Evolutionary conservation across 169 alveolate genomes (phyloP).

Genomic region (Babesia bovis): DNA sequence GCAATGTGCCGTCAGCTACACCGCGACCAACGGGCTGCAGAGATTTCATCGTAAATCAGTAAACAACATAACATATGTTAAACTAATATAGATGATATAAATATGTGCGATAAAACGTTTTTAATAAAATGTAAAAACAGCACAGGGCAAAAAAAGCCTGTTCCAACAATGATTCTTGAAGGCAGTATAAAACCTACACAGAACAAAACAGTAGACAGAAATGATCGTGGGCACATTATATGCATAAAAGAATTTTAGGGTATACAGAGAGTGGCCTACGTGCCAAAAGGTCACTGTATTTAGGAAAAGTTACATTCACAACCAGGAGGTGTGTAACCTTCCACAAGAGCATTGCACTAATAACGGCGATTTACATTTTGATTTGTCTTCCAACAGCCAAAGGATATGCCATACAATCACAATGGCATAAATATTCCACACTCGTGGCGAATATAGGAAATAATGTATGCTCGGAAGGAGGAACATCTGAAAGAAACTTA

Average conservation of each 20-base stretch:
- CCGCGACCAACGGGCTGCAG: conserved; percentile 35
- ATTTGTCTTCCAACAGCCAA: background rate
- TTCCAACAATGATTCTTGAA: background rate
- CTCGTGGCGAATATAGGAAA: background rate
- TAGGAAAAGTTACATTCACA: background rate
- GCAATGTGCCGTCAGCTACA: conserved; percentile 28
- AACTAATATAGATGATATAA: background rate
- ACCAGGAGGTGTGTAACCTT: conserved; percentile 17
- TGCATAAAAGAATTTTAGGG: background rate
- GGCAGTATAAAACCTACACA: background rate
- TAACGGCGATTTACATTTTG: background rate
- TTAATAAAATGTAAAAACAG: background rate
- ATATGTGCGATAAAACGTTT: conserved; percentile 1
- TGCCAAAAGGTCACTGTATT: background rate
- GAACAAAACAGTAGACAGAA: background rate
- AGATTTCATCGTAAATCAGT: background rate
- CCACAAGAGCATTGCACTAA: background rate
- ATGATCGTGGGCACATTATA: conserved; percentile 4
- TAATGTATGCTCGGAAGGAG: background rate
- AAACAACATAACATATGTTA: background rate
- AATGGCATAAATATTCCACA: background rate
- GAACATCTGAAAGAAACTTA: background rate
- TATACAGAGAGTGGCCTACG: background rate
- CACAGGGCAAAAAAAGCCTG: background rate
- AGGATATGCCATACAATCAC: background rate